Base-by-base conservation (phyloP, 2,329 filamentous ascomycete species). In the Epichloe gansuensis region DNA sequence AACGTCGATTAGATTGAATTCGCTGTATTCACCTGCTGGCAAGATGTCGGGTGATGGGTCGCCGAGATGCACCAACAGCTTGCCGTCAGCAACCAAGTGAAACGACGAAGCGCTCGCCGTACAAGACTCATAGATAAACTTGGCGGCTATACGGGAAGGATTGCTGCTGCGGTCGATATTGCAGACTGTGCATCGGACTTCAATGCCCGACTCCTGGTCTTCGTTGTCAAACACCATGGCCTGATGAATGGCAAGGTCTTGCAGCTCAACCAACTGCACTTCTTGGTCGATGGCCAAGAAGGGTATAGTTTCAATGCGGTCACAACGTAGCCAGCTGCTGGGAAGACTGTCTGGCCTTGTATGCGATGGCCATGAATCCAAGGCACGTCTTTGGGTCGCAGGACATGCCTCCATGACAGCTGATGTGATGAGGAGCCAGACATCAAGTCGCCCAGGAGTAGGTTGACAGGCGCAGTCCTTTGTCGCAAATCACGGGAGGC, bases 281-380 rank as follows among this genome's bases (percentile, higher is more conserved):
- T 13, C 12, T 15, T 34, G 34, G 2, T 23, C 34, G 9, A 31
- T n/a, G 8, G n/a, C 28, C 9, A 52, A 28, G 23, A 48, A 34
- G 35, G 11, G 15, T 8, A 15, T 35, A 2, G 28, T 35, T 31
- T 56, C 13, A 54, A 17, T 2, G 62, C 67, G 60, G 72, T 69
- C 11, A 61, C 58, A 1, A 71, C 31, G 52, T 69, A 73, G 0
- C 61, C 67, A 2, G 70, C 66, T 3, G 51, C 62, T 0, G 72
- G 71, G 48, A 70, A 71, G 1, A 74, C 55, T n/a, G 56, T 50
- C 23, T 57, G 44, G 0, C 51, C 53, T 5, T 55, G 64, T 52
- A 52, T 63, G 46, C 0, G 57, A 56, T 54, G 65, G 51, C 59
- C 57, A 3, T 46, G 41, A 1, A 72, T 50, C 72, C 71, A 74